Evolutionary conservation across 2,329 filamentous ascomycete species (phyloP).

Genomic region (Ilyonectria robusta): DNA sequence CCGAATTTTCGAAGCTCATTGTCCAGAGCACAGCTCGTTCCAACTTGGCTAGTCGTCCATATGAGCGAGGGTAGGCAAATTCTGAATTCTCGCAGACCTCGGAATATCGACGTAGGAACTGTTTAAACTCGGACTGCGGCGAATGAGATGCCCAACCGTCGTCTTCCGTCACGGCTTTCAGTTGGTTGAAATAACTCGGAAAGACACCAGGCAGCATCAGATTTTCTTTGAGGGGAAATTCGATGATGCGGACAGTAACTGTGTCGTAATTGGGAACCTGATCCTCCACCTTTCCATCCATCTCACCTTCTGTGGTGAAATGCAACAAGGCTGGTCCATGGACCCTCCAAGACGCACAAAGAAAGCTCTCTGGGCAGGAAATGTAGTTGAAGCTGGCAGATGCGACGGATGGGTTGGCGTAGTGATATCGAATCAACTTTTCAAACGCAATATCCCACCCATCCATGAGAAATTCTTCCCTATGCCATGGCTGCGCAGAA

Average conservation of each 20-base stretch:
- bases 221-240: constrained; percentile 2
- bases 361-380: constrained; percentile 11
- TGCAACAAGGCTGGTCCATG: constrained; percentile 23
- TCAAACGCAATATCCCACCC: constrained; percentile 24
- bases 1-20: background rate
- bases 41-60: background rate
- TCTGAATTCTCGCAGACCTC: background rate
- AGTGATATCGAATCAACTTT: constrained; percentile 11
- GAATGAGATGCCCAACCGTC: background rate
- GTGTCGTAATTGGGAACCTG: constrained; percentile 1
- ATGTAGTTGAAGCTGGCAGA: constrained; percentile 10
- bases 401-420: constrained; percentile 6
- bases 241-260: constrained; percentile 17
- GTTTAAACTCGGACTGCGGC: background rate
- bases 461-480: constrained; percentile 5
- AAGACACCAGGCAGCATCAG: constrained; percentile 6
- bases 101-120: background rate
- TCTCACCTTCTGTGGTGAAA: constrained; percentile 19
- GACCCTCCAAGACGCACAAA: constrained; percentile 17
- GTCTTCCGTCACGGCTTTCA: constrained; percentile 8
- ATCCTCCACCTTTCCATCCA: background rate
- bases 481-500: constrained; percentile 5
- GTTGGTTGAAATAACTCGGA: constrained; percentile 22
- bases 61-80: background rate
- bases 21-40: background rate